Base-by-base conservation (phyloP, 768 basidiomycete species). In the Melanogaster broomeanus region DNA sequence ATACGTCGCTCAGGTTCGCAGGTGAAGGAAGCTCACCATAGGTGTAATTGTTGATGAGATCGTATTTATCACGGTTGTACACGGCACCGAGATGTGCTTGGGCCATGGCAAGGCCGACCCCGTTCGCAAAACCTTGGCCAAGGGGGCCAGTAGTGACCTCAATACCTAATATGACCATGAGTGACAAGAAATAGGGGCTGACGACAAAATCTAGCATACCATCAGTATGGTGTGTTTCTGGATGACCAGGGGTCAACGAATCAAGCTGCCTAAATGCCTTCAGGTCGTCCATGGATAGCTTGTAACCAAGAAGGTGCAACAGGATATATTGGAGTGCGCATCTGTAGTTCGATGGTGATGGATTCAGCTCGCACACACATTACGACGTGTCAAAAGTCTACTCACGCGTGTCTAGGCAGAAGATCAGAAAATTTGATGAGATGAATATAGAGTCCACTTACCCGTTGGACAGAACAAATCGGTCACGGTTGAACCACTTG, bases 61-160 rank as follows among this genome's bases (percentile, higher is more conserved):
- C 73, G 66, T 89, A 94, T 13, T 81, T 82, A 35, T 90, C 84
- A 69, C 87, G 90, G 80, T 97, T 97, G 77, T 83, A 97, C 40
- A 84, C 75, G n/a, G 93, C 93, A 41, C 77, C 90, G 52, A 96
- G 75, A 70, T 98, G 94, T 30, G 90, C 88, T 72, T 95, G 89
- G 19, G 90, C 94, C 51, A 96, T 93, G 46, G 94, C 95, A 51
- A 98, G 74, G 65, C 95, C 95, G 60, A 98, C 93, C 55, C 84
- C 93, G 65, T 94, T 96, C 56, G 88, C 84, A 67, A 98, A 90
- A 57, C 93, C 92, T 73, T 98, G 95, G 39, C 95, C 95, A 28
- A 98, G 85, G 55, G 95, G 95, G 48, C 95, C 95, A 49, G 95
- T 98, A 57, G 95, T 98, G 53, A 98, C 93, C 74, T 92, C 90